These are phyloP conservation scores for Plantago elongata DNA, from an alignment of 257 asterid genomes.

Conservation along the genomic window DNA sequence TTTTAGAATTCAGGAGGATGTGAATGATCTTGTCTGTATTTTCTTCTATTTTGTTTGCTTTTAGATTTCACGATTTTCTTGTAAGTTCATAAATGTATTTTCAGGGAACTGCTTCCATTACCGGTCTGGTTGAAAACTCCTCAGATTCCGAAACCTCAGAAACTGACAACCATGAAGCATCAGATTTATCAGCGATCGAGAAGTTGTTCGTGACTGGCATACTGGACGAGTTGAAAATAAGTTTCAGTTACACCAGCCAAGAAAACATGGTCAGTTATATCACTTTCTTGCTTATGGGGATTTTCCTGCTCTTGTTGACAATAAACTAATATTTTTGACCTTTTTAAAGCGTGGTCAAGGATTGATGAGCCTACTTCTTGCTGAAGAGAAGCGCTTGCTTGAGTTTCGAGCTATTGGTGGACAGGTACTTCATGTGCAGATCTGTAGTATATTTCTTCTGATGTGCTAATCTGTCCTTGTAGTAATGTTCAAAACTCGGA, in stretches of 20 bases:
- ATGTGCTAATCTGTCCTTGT: conserved; percentile 14
- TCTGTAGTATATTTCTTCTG: conserved; percentile 12
- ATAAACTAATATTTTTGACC: not conserved
- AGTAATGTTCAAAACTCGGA: conserved; percentile 18
- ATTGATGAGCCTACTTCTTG: conserved; percentile 68
- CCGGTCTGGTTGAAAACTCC: conserved; percentile 61
- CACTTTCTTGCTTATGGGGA: conserved; percentile 8
- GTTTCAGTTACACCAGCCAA: conserved; percentile 70
- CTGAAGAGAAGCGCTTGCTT: conserved; percentile 75
- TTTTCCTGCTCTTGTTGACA: conserved; percentile 5
- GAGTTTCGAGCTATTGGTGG: conserved; percentile 98
- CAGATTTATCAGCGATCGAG: conserved; percentile 51
- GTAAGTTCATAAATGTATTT: conserved; percentile 19
- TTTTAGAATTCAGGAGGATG: not conserved
- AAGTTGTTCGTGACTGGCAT: conserved; percentile 66
- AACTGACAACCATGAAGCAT: conserved; percentile 35
- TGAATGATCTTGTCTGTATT: conserved; percentile 3
- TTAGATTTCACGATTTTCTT: conserved; percentile 7
- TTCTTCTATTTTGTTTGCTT: not conserved
- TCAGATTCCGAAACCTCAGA: conserved; percentile 82
- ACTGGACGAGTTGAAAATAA: conserved; percentile 82
- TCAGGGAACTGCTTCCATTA: conserved; percentile 71
- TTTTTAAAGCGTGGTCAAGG: conserved; percentile 50
- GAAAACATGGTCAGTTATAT: conserved; percentile 35
- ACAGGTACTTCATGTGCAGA: conserved; percentile 39